Evolutionary conservation across 306 rosid species (phyloP).

Genomic region (Glycine tomentella): DNA sequence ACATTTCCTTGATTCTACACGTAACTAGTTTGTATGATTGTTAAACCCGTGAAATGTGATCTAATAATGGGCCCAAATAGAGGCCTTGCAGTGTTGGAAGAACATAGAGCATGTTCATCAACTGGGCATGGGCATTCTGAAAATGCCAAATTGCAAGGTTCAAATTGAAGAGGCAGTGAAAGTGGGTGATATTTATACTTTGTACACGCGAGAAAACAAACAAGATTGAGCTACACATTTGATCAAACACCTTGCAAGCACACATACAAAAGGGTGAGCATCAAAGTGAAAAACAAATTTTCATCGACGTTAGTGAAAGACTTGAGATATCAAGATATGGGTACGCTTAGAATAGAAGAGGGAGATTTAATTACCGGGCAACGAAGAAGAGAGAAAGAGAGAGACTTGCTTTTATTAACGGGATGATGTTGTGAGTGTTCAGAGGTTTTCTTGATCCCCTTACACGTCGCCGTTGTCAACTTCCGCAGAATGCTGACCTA

Average conservation of each 20-base stretch:
- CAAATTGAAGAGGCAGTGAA: background rate
- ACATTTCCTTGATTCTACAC: background rate
- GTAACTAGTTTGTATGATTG: too few relatives aligned
- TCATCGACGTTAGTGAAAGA: too few relatives aligned
- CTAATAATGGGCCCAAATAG: background rate
- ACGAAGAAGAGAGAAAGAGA: too few relatives aligned
- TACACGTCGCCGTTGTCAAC: too few relatives aligned
- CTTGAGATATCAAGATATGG: background rate
- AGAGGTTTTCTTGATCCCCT: too few relatives aligned
- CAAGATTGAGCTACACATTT: background rate
- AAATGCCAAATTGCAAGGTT: constrained; percentile 28
- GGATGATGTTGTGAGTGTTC: too few relatives aligned
- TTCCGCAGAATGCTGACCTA: too few relatives aligned
- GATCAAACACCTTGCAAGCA: constrained; percentile 11
- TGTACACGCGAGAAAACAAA: background rate
- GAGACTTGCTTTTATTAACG: too few relatives aligned
- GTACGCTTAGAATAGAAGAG: background rate
- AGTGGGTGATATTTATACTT: background rate
- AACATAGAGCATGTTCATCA: constrained; percentile 7
- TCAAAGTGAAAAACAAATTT: background rate
- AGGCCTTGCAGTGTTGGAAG: background rate
- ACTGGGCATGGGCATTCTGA: background rate
- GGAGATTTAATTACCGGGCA: background rate
- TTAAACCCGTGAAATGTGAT: background rate
- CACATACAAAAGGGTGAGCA: background rate